Conservation (phyloP, 1,139 yeast genomes). For the Yamadazyma blattariae region DNA sequence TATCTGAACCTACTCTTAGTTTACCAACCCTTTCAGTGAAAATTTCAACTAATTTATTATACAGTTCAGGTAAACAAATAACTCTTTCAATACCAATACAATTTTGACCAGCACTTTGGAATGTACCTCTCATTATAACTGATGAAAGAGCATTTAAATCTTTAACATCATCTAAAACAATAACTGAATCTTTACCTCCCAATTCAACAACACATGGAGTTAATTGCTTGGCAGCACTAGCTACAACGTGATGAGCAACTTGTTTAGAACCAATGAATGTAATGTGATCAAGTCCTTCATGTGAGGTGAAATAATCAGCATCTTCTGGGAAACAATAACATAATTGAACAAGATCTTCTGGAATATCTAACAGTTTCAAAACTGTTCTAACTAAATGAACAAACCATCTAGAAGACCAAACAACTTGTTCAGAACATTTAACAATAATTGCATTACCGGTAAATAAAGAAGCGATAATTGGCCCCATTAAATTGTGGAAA, state of each 20-base stretch:
- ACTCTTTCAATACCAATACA: conserved; percentile 97
- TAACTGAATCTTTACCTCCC: conserved; percentile 92
- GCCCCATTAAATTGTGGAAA: conserved; percentile 88
- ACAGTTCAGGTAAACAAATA: conserved; percentile 67
- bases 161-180: conserved; percentile 73
- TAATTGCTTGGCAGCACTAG: conserved; percentile 75
- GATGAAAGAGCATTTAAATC: conserved; percentile 65
- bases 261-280: conserved; percentile 96
- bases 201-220: conserved; percentile 94
- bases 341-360: conserved; percentile 81
- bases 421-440: conserved; percentile 93
- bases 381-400: conserved; percentile 67
- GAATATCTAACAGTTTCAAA: conserved; percentile 67
- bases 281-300: conserved; percentile 77
- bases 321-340: conserved; percentile 78
- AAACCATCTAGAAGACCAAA: conserved; percentile 89
- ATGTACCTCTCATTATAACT: conserved; percentile 86
- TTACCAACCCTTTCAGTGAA: conserved; percentile 55
- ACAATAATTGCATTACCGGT: conserved; percentile 89
- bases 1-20: conserved; percentile 82
- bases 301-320: conserved; percentile 81
- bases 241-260: conserved; percentile 84
- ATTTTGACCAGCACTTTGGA: conserved; percentile 96
- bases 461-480: conserved; percentile 81
- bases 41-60: conserved; percentile 57